Conservation (phyloP, 805 yeast genomes). For the Candida qinlingensis region DNA sequence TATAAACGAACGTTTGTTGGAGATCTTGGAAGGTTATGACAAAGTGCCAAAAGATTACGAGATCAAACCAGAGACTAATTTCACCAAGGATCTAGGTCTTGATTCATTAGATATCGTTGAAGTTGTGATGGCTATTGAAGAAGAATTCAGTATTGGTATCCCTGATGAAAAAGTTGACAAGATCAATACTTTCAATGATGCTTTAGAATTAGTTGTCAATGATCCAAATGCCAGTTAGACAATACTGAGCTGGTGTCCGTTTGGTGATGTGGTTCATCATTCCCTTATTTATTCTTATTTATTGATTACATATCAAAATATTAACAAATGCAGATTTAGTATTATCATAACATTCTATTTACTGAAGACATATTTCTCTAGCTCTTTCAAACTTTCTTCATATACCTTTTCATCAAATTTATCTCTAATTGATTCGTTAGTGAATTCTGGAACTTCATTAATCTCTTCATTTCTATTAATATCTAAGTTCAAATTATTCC, state of each 20-base stretch:
- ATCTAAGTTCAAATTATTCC: conserved; percentile 48
- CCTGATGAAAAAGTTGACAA: conserved; percentile 84
- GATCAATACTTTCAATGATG: conserved; percentile 82
- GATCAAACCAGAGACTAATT: conserved; percentile 40
- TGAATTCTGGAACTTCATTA: conserved; percentile 29
- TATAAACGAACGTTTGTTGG: conserved; percentile 56
- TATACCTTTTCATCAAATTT: conserved; percentile 30
- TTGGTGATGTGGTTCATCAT: neutral
- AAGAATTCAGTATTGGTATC: conserved; percentile 58
- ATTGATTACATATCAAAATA: conserved; percentile 5
- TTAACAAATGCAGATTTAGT: no score
- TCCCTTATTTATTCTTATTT: conserved; percentile 2
- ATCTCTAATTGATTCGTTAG: conserved; percentile 5
- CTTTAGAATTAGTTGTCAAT: conserved; percentile 61
- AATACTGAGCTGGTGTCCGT: neutral
- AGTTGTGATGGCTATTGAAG: conserved; percentile 68
- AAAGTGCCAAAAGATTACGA: conserved; percentile 37
- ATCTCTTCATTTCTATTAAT: conserved; percentile 44
- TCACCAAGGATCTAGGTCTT: conserved; percentile 60
- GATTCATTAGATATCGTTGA: conserved; percentile 72
- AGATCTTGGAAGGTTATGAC: conserved; percentile 59
- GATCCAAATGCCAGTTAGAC: conserved; percentile 19
- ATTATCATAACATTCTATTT: conserved; percentile 3
- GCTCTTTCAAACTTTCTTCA: conserved; percentile 35
- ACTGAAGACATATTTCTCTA: conserved; percentile 37